Percentiles rank a stretch among this genome's conserved stretches.
phyloP scores from a whole-genome alignment of 257 asterid genomes.

The Solanum stenotomum region DNA sequence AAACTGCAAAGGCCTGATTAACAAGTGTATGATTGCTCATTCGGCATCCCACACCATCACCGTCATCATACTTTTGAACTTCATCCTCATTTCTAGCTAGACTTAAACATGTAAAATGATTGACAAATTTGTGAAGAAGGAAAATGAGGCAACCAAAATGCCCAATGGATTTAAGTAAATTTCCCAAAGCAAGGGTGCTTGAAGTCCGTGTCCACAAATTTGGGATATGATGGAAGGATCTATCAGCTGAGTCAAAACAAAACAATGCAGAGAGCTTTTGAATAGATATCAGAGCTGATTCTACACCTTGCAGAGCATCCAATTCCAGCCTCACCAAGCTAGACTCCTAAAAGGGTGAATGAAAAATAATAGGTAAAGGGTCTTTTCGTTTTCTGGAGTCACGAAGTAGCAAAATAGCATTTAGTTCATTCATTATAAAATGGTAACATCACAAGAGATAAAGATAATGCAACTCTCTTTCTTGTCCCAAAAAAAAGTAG shows the following conservation, averaged over 20 bases:
- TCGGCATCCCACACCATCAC: conserved; percentile 16
- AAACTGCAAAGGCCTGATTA: conserved; percentile 91
- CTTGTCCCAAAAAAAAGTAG: neutral
- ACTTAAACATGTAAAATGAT: conserved; percentile 42
- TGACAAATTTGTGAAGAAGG: conserved; percentile 61
- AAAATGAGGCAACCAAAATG: conserved; percentile 65
- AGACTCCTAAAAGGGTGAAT: conserved; percentile 45
- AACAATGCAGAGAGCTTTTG: conserved; percentile 52
- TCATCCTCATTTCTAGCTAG: conserved; percentile 24
- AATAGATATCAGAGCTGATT: conserved; percentile 63
- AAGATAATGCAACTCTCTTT: neutral
- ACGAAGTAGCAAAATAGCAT: neutral
- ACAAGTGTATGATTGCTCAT: conserved; percentile 36
- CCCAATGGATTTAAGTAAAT: conserved; percentile 70
- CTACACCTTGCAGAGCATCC: conserved; percentile 87
- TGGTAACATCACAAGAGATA: neutral
- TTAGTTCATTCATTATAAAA: neutral
- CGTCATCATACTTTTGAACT: conserved; percentile 10
- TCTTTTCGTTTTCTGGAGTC: neutral
- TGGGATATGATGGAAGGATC: conserved; percentile 66
- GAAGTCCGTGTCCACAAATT: conserved; percentile 73
- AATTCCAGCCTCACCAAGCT: conserved; percentile 83
- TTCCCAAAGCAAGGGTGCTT: conserved; percentile 72
- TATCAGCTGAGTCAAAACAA: conserved; percentile 67
- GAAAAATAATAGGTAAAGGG: neutral